phyloP scores from a whole-genome alignment of 176 grass and related monocot genomes.

The Triticum monococcum region DNA sequence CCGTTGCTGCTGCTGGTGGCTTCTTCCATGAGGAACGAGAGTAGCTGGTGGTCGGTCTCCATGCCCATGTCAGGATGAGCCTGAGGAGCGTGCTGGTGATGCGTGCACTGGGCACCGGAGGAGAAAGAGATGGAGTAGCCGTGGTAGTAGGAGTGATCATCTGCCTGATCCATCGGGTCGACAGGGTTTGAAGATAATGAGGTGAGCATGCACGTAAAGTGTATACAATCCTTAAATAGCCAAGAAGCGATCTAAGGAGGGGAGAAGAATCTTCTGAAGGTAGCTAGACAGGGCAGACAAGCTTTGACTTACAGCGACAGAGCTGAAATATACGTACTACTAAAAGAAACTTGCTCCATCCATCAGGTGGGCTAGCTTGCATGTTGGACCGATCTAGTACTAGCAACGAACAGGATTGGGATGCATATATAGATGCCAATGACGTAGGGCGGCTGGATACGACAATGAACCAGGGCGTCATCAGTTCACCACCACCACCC shows the following conservation, averaged over 20 bases:
- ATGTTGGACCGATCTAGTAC: neutral
- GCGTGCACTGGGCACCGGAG: neutral
- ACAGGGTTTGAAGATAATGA: neutral
- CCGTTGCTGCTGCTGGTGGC: neutral
- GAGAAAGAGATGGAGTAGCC: neutral
- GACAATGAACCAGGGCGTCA: neutral
- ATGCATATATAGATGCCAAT: neutral
- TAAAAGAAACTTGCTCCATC: neutral
- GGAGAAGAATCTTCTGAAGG: neutral
- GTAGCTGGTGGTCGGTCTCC: neutral
- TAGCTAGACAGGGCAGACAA: neutral
- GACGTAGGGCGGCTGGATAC: conserved; percentile 17
- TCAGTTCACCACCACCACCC: neutral
- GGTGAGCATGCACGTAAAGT: neutral
- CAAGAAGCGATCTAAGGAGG: neutral
- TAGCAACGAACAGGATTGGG: neutral
- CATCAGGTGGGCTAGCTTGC: neutral
- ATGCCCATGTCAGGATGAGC: neutral
- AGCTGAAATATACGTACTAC: neutral
- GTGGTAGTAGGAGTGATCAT: neutral
- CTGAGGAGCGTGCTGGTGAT: neutral
- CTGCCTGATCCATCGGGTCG: neutral
- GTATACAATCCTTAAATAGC: conserved; percentile 8
- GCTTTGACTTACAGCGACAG: neutral
- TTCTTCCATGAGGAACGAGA: neutral